A percentile compares a stretch with the other conserved stretches of the same genome.
Conservation (phyloP, 306 rosid genomes). For the Astragalus glycyphyllos region DNA sequence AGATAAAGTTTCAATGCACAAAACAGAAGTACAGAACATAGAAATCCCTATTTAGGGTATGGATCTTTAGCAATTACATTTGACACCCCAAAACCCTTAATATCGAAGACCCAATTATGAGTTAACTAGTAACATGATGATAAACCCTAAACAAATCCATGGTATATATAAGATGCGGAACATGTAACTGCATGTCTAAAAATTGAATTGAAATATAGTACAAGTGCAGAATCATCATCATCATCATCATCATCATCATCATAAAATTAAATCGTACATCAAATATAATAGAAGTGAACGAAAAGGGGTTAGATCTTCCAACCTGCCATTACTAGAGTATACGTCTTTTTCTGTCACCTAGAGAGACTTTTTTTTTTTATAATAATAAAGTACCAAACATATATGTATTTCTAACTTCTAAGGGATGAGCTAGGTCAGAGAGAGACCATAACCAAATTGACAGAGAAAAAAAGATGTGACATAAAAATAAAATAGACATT, state of each 20-base stretch:
- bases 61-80: constrained; percentile 38
- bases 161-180: constrained; percentile 47
- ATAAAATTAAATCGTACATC: background rate
- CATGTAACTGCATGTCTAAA: constrained; percentile 53
- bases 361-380: constrained; percentile 1
- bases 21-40: constrained; percentile 12
- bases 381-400: constrained; percentile 43
- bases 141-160: constrained; percentile 64
- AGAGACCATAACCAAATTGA: constrained; percentile 57
- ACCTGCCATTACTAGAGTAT: constrained; percentile 49
- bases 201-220: constrained; percentile 4
- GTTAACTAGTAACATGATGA: constrained; percentile 41
- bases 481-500: constrained; percentile 51
- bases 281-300: constrained; percentile 17
- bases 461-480: constrained; percentile 60
- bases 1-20: constrained; percentile 8
- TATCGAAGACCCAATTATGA: constrained; percentile 45
- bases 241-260: constrained; percentile 50
- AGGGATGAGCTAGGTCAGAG: constrained; percentile 53
- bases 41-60: constrained; percentile 2
- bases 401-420: constrained; percentile 26
- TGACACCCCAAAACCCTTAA: constrained; percentile 53
- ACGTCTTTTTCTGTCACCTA: constrained; percentile 49
- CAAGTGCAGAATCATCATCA: constrained; percentile 47
- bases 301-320: constrained; percentile 48